phyloP scores from a whole-genome alignment of 768 basidiomycete species.

The Auricularia heimuer region DNA sequence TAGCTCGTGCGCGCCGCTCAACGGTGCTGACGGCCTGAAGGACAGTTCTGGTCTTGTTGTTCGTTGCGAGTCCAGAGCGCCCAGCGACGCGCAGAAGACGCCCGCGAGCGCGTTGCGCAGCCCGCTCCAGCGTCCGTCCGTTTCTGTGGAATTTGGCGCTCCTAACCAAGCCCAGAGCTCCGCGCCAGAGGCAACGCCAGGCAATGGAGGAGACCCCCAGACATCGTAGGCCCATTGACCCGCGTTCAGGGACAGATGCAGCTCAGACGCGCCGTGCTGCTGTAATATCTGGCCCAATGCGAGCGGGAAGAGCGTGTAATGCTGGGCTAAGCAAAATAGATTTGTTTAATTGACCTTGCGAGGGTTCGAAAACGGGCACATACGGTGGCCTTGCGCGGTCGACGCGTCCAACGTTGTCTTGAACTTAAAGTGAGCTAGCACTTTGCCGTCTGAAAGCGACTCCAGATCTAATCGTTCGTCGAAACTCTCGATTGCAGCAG shows the following conservation, averaged over 20 bases:
- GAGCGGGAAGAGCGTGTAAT: slow-evolving; percentile 81
- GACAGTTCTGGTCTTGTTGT: slow-evolving; percentile 57
- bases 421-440: slow-evolving; percentile 75
- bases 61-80: slow-evolving; percentile 61
- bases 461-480: slow-evolving; percentile 42
- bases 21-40: slow-evolving; percentile 35
- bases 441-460: slow-evolving; percentile 72
- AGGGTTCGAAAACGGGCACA: slow-evolving; percentile 3
- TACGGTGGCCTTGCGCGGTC: slow-evolving; percentile 24
- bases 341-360: background rate
- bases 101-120: slow-evolving; percentile 86
- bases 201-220: slow-evolving; percentile 75
- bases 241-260: slow-evolving; percentile 83
- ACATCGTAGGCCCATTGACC: slow-evolving; percentile 84
- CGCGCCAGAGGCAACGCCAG: slow-evolving; percentile 73
- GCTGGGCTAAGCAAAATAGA: slow-evolving; percentile 46
- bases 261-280: slow-evolving; percentile 75
- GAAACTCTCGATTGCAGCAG: slow-evolving; percentile 28
- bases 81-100: slow-evolving; percentile 88
- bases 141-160: slow-evolving; percentile 26
- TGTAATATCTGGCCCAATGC: slow-evolving; percentile 79
- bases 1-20: slow-evolving; percentile 28
- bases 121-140: slow-evolving; percentile 72
- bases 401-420: slow-evolving; percentile 47
- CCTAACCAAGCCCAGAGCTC: slow-evolving; percentile 86